phyloP scores from a whole-genome alignment of 2,329 filamentous ascomycete species.

The Fusarium verticillioides region DNA sequence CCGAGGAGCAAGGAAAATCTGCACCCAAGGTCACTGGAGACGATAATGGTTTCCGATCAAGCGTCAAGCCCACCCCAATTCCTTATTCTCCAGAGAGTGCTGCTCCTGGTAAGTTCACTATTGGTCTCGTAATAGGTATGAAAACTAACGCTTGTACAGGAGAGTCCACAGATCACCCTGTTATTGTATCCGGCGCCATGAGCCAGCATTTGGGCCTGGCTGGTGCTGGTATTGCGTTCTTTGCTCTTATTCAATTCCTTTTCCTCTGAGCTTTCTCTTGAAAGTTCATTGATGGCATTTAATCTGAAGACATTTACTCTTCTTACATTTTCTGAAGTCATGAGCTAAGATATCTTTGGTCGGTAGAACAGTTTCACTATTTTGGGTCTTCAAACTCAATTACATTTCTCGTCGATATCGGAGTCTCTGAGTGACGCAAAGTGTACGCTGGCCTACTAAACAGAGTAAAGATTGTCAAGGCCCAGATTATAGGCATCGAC shows the following conservation, averaged over 20 bases:
- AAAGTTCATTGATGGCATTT: background rate
- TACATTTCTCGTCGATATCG: background rate
- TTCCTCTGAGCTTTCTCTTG: background rate
- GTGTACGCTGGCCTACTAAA: background rate
- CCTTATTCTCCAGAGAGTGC: background rate
- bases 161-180: constrained; percentile 1
- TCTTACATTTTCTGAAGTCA: background rate
- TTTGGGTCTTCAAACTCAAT: background rate
- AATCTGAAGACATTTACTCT: background rate
- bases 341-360: background rate
- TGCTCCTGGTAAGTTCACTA: constrained; percentile 1
- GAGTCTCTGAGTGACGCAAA: background rate
- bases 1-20: background rate
- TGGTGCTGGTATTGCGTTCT: background rate
- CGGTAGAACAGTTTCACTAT: background rate
- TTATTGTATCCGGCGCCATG: constrained; percentile 10
- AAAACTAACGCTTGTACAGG: background rate
- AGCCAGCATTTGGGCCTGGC: background rate
- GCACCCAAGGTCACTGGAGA: background rate
- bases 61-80: background rate
- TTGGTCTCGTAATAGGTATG: background rate
- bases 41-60: constrained; percentile 7
- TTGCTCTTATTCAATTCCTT: background rate
- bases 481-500: background rate
- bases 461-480: background rate